phyloP scores from a whole-genome alignment of 306 rosid species.

The Arachis stenosperma region DNA sequence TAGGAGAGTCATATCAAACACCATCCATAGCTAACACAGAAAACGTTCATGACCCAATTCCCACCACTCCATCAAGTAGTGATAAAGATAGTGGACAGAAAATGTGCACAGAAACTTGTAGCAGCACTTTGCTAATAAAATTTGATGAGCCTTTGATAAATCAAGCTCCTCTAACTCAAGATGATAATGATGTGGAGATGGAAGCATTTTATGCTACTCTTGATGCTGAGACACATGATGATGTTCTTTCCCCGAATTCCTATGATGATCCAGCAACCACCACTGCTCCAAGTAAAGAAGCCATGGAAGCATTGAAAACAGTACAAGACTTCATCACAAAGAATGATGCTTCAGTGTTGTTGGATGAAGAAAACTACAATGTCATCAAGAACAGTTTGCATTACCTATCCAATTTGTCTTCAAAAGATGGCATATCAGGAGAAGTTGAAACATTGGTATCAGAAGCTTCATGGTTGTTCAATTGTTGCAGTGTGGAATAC shows the following conservation, averaged over 20 bases:
- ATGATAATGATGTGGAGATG: neutral
- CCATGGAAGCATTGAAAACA: neutral
- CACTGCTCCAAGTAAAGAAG: neutral
- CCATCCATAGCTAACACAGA: too few species aligned
- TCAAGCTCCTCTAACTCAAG: neutral
- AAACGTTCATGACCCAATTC: neutral
- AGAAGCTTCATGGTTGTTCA: conserved; percentile 6
- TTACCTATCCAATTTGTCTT: neutral
- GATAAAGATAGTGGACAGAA: neutral
- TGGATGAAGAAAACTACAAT: neutral
- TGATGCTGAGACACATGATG: neutral
- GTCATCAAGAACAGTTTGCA: neutral
- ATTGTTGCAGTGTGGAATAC: neutral
- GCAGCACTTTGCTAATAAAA: neutral
- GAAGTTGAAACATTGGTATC: neutral
- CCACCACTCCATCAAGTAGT: neutral
- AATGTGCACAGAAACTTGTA: neutral
- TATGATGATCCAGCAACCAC: neutral
- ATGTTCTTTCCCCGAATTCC: neutral
- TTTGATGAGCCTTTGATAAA: neutral
- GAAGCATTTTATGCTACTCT: conserved; percentile 31
- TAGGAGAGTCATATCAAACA: neutral
- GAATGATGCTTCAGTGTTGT: neutral
- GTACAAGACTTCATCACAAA: neutral
- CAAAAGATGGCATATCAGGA: neutral